Evolutionary conservation across 208 protist genomes (phyloP).

Genomic region (Leishmania gerbilli): DNA sequence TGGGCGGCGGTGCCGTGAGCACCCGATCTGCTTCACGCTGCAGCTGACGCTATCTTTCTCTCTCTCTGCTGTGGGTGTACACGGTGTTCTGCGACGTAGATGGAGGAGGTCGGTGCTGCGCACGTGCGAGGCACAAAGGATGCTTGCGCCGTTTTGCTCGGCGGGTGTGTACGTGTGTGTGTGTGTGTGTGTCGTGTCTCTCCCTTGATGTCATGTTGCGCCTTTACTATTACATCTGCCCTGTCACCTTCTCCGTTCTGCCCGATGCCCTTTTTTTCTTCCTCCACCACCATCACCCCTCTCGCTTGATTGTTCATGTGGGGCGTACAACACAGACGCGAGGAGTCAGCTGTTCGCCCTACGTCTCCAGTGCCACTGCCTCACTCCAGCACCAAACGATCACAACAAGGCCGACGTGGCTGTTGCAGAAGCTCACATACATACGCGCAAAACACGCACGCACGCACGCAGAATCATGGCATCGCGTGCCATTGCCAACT

Average conservation of each 20-base stretch:
- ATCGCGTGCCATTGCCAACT: conserved; percentile 27
- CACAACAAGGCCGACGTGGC: neutral
- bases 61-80: neutral
- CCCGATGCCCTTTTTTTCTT: neutral
- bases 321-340: neutral
- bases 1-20: neutral
- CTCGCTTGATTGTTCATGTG: neutral
- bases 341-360: neutral
- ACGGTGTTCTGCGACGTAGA: neutral
- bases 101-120: neutral
- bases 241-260: neutral
- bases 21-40: neutral
- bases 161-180: neutral
- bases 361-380: neutral
- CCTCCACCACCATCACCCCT: neutral
- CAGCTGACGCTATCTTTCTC: neutral
- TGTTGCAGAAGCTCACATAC: neutral
- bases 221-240: neutral
- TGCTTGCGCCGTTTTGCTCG: neutral
- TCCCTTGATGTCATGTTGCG: neutral
- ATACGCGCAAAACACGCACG: neutral
- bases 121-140: neutral
- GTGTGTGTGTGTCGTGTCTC: neutral
- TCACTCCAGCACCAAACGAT: neutral
- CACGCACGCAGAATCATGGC: conserved; percentile 5